These are phyloP conservation scores for Picea sitchensis DNA, from an alignment of 75 land plant genomes.

Conservation along the genomic window DNA sequence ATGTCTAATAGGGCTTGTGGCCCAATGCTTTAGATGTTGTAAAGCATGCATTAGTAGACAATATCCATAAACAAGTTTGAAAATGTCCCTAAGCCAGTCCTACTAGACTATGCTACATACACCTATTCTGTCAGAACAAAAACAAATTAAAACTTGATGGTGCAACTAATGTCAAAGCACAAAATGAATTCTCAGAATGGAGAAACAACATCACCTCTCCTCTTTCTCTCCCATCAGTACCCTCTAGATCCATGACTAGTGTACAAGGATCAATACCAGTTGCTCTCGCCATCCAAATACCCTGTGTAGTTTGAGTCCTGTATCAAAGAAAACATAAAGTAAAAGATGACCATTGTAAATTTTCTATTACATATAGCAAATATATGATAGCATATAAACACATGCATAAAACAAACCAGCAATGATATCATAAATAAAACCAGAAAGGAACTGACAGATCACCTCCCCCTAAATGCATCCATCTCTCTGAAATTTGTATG, in stretches of 20 bases:
- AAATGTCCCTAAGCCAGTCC: too few species aligned
- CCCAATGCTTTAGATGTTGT: too few species aligned
- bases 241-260: constrained; percentile 68
- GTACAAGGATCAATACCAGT: constrained; percentile 53
- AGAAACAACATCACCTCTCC: constrained; percentile 43
- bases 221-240: constrained; percentile 71
- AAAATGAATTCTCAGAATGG: neutral
- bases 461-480: constrained; percentile 69
- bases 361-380: neutral
- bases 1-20: too few species aligned
- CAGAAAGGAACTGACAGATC: constrained; percentile 7
- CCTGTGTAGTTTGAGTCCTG: constrained; percentile 67
- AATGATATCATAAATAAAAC: neutral
- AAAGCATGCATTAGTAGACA: too few species aligned
- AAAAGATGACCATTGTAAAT: neutral
- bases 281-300: constrained; percentile 60
- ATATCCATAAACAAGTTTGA: too few species aligned
- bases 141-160: neutral
- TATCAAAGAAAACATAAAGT: constrained; percentile 2
- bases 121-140: neutral
- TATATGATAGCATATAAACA: neutral
- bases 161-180: neutral
- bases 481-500: constrained; percentile 57
- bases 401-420: neutral
- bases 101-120: neutral